Percentiles rank a stretch among this genome's conserved stretches.
Conservation (phyloP, 2,329 filamentous ascomycete species). For the Aspergillus niger region DNA sequence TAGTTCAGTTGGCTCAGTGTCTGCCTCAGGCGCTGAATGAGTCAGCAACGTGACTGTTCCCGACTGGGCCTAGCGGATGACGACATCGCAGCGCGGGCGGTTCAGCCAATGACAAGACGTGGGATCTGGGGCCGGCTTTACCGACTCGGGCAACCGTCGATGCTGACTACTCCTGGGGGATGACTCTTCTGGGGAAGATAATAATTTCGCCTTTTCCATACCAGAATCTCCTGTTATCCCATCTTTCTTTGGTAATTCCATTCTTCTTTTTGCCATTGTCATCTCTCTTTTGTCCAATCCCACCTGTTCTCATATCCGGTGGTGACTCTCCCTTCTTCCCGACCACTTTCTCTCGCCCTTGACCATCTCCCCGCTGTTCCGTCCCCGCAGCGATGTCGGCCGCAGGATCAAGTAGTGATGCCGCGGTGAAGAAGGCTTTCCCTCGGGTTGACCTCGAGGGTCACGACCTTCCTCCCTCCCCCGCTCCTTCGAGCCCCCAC, state of each 20-base stretch:
- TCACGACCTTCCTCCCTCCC: constrained; percentile 84
- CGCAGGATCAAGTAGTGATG: constrained; percentile 32
- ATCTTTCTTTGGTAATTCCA: constrained; percentile 3
- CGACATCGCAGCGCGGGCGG: constrained; percentile 18
- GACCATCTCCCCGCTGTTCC: constrained; percentile 27
- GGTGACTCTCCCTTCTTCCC: not conserved
- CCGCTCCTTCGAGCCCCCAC: constrained; percentile 86
- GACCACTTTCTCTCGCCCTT: not conserved
- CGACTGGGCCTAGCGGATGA: constrained; percentile 19
- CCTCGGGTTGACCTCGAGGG: constrained; percentile 75
- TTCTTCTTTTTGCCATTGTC: constrained; percentile 7
- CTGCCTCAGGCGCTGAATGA: constrained; percentile 11
- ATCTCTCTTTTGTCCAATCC: not conserved
- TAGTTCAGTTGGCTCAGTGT: not conserved
- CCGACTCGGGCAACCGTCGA: constrained; percentile 14
- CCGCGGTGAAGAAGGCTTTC: constrained; percentile 53
- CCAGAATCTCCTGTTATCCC: constrained; percentile 6
- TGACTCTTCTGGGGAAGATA: constrained; percentile 19
- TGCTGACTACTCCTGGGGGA: constrained; percentile 7
- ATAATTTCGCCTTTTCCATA: constrained; percentile 7
- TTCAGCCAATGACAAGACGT: constrained; percentile 15
- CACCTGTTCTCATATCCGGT: not conserved
- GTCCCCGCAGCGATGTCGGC: constrained; percentile 44
- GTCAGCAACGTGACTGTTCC: not conserved
- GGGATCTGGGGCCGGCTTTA: constrained; percentile 9